phyloP scores from a whole-genome alignment of 495 filamentous ascomycete species.

The Penicillium argentinense region DNA sequence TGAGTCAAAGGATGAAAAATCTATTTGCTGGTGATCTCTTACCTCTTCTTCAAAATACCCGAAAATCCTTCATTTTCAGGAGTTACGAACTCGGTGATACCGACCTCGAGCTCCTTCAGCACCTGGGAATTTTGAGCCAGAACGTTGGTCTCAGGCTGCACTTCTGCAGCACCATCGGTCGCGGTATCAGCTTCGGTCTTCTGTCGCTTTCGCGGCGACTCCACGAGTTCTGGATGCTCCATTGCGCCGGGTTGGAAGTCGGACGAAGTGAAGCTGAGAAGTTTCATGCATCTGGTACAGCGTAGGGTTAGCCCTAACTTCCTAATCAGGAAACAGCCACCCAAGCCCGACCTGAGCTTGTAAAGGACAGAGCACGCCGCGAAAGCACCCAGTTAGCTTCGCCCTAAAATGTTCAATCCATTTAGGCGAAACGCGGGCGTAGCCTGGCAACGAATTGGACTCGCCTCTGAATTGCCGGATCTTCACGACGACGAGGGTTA shows the following conservation, averaged over 20 bases:
- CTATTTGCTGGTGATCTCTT: too few species aligned
- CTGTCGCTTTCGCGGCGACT: slow-evolving; percentile 46
- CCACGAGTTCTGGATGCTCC: slow-evolving; percentile 40
- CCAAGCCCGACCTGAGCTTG: too few species aligned
- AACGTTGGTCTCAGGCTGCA: slow-evolving; percentile 6
- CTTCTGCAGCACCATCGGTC: slow-evolving; percentile 15
- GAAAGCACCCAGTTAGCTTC: neutral
- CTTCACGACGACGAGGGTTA: slow-evolving; percentile 35
- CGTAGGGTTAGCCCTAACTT: slow-evolving; percentile 25
- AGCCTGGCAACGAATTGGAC: slow-evolving; percentile 42
- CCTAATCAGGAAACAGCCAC: slow-evolving; percentile 18
- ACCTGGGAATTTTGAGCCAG: slow-evolving; percentile 28
- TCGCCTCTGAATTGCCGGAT: slow-evolving; percentile 51
- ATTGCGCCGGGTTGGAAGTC: slow-evolving; percentile 21
- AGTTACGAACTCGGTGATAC: slow-evolving; percentile 57
- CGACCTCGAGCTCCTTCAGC: slow-evolving; percentile 50
- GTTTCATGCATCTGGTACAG: slow-evolving; percentile 25
- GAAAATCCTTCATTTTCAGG: slow-evolving; percentile 48
- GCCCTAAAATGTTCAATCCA: neutral
- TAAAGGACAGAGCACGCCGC: too few species aligned
- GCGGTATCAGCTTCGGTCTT: slow-evolving; percentile 37
- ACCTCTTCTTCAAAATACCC: slow-evolving; percentile 62
- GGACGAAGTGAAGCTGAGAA: slow-evolving; percentile 9
- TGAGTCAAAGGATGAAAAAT: too few species aligned
- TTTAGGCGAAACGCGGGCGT: neutral